Base-by-base conservation (phyloP, 2,329 filamentous ascomycete genomes). In the Colletotrichum salicis region DNA sequence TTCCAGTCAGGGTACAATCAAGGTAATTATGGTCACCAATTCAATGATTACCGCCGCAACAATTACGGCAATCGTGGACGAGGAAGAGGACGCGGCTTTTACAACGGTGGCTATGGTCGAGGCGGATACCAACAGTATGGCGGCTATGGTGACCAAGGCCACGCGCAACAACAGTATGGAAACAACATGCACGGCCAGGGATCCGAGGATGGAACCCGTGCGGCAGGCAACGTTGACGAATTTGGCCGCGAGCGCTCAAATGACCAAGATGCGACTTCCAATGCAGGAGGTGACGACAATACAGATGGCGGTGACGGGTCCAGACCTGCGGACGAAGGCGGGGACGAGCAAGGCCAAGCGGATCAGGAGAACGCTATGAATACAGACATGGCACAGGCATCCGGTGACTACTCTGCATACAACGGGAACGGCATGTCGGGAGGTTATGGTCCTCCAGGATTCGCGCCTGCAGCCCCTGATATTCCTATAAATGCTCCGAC, bases 1-100 rank as follows among this genome's bases (percentile, higher is more conserved):
- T 94, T 89, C 87, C 88, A 89, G 83, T 92, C 91, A 91, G 93
- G 89, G 86, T 92, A 87, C 89, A 92, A 91, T 89, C 90, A 92
- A 90, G 92, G 92, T 91, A 94, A 94, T 89, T 95, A 93, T 90
- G 91, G 91, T 84, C 90, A 91, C 83, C 85, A 93, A 84, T 91
- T 90, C 89, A 94, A 94, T 91, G 92, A 94, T 86, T 94, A 93
- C 86, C 91, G 87, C 79, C 86, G 86, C 79, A 84, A 90, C 86
- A 90, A 90, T 83, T 90, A 90, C 83, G 92, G 91, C 74, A 90
- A 87, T 81, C 85, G 87, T 79, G 89, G 89, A 77, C 87, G 91
- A 78, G 91, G 92, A 75, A 87, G 89, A 75, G 90, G 91, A 75
- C 89, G 91, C 75, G 90, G 90, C 71, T 89, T 87, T 76, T 88